Conservation (phyloP, 2,329 filamentous ascomycete species). For the Calonectria ilicicola region DNA sequence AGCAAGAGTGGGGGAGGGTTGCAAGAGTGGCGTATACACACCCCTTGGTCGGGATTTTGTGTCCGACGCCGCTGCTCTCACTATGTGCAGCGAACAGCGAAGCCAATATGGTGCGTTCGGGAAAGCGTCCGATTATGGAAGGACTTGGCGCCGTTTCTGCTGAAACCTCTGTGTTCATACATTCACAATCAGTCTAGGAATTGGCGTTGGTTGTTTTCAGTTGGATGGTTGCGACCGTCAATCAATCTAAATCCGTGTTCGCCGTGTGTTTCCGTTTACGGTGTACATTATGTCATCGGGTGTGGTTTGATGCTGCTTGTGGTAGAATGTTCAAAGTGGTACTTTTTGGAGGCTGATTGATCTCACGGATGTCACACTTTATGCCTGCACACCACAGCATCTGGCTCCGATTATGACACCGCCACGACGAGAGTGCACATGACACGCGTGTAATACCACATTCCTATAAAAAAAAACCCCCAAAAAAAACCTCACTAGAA, state of each 20-base stretch:
- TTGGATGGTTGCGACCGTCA: neutral
- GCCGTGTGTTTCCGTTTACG: neutral
- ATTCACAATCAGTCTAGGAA: no score
- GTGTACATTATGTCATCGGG: neutral
- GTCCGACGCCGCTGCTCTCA: slow-evolving; percentile 4
- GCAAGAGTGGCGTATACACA: neutral
- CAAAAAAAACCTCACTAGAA: no score
- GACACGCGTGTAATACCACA: no score
- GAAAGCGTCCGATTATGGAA: slow-evolving; percentile 1
- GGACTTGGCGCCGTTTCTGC: neutral
- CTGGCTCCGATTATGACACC: neutral
- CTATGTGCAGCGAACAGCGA: neutral
- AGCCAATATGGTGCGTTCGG: neutral
- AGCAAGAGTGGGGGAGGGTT: neutral
- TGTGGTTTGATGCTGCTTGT: neutral
- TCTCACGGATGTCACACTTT: neutral
- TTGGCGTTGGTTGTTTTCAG: neutral
- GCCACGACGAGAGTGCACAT: no score
- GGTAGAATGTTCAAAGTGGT: neutral
- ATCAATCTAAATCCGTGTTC: neutral
- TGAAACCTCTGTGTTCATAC: neutral
- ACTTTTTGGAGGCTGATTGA: neutral
- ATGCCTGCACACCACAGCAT: neutral
- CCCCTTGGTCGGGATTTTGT: slow-evolving; percentile 9
- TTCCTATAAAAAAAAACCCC: no score